These are phyloP conservation scores for Heritiera littoralis DNA, from an alignment of 345 rosid genomes.

Conservation along the genomic window DNA sequence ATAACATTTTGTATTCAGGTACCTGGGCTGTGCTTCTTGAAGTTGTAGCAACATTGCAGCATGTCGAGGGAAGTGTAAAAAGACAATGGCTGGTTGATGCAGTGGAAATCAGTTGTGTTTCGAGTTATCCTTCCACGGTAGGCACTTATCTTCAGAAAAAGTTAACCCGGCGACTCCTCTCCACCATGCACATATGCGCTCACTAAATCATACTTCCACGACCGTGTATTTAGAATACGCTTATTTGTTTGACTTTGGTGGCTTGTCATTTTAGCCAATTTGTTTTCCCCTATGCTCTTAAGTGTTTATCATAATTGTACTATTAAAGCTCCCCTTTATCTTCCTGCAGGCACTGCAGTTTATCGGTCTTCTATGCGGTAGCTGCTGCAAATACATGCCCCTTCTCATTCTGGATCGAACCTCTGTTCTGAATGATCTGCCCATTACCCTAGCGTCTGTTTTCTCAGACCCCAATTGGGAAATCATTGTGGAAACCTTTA, in stretches of 20 bases:
- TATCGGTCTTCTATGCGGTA: slow-evolving; percentile 71
- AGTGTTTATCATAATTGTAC: not conserved
- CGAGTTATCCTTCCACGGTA: slow-evolving; percentile 83
- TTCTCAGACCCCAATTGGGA: slow-evolving; percentile 62
- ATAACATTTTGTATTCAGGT: slow-evolving; percentile 39
- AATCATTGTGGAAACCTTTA: slow-evolving; percentile 49
- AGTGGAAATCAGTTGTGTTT: slow-evolving; percentile 78
- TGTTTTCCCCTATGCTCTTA: not conserved
- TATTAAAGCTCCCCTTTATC: slow-evolving; percentile 10
- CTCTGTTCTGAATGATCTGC: slow-evolving; percentile 62
- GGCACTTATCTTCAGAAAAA: slow-evolving; percentile 16
- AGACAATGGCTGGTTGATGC: slow-evolving; percentile 90
- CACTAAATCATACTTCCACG: not conserved
- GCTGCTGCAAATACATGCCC: slow-evolving; percentile 90
- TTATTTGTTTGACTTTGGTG: not conserved
- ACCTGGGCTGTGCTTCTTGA: slow-evolving; percentile 73
- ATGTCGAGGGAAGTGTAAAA: slow-evolving; percentile 65
- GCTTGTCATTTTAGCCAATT: slow-evolving; percentile 9
- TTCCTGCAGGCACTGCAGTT: slow-evolving; percentile 61
- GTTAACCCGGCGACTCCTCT: not conserved
- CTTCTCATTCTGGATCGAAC: slow-evolving; percentile 59
- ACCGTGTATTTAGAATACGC: not conserved
- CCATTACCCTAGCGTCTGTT: slow-evolving; percentile 69
- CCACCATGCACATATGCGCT: not conserved
- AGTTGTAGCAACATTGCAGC: slow-evolving; percentile 68